Evolutionary conservation across 495 filamentous ascomycete species (phyloP), one percentile per base, ranked within the genome.

Genomic region (Articulospora tetracladia): DNA sequence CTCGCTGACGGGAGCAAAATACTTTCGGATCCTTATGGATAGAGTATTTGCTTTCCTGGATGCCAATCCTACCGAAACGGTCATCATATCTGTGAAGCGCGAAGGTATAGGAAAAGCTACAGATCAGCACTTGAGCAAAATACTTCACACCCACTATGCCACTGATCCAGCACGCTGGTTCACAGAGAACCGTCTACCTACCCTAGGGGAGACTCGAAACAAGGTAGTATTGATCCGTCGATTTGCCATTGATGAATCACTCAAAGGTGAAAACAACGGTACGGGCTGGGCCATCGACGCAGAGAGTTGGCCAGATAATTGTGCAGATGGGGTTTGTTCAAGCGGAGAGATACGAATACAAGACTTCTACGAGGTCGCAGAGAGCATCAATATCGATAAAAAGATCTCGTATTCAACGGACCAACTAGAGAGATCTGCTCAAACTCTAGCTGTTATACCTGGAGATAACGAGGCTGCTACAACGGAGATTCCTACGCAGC

Each of bases 281-380:
- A 67, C 70, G 17, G 91, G 88, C n/a, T 89, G 84, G 78, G 89
- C 89, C 20, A 88, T 98, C 54, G 85, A 97, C 72, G 94, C 85
- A 20, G 83, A 84, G 53, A 77, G 76, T 53, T 98, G 94, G 94
- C 87, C 86, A 1, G 89, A 98, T 71, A 98, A 98, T 71, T 92
- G 89, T 34, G 83, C 88, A 7, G 80, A 96, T 66, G 85, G 88
- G 15, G 78, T 74, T 12, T 87, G 88, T 47, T 83, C 86, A 12
- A 86, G 84, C 68, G 92, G 88, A 3, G 79, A 86, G 63, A 82
- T 96, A 26, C 86, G 91, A 55, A 86, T 98, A 36, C 94, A 98
- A 75, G 94, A 98, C 72, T 98, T 92, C 71, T 98, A 93, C 78
- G 93, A 96, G 67, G 86, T 98, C 19, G 72, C 87, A 39, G 83